Conservation (phyloP, 2,329 filamentous ascomycete genomes). For the Plectosphaerella sp. region DNA sequence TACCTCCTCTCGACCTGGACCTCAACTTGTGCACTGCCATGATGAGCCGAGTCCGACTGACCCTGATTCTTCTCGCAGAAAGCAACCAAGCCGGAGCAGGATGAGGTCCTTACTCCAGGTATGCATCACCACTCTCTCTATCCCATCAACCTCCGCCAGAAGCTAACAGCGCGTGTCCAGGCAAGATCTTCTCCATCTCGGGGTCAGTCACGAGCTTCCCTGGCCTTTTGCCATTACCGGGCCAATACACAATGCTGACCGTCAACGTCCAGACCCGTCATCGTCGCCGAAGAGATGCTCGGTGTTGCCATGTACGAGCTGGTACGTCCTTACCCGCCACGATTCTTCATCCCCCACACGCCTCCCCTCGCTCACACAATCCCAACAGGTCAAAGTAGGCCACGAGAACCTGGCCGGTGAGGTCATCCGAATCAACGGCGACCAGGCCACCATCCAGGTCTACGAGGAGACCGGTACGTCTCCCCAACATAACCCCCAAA, state of each 20-base stretch:
- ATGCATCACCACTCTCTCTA: conserved; percentile 4
- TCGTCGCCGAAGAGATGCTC: conserved; percentile 97
- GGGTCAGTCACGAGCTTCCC: conserved; percentile 43
- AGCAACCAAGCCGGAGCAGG: conserved; percentile 29
- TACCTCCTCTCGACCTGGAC: not conserved
- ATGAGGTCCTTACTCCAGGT: conserved; percentile 32
- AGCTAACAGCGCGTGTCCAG: conserved; percentile 22
- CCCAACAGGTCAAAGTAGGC: conserved; percentile 75
- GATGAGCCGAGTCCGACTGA: conserved; percentile 5
- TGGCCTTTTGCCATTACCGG: conserved; percentile 3
- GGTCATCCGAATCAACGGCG: conserved; percentile 94
- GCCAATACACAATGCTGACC: conserved; percentile 10
- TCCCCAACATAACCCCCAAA: not conserved
- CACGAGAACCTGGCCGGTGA: conserved; percentile 91
- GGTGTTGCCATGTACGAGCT: conserved; percentile 99
- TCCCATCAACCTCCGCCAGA: not conserved
- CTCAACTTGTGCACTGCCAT: not conserved
- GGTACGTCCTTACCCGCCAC: conserved; percentile 45
- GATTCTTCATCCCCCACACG: not conserved
- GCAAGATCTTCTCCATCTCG: conserved; percentile 59
- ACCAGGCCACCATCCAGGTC: conserved; percentile 96
- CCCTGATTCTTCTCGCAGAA: conserved; percentile 18
- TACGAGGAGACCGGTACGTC: conserved; percentile 93
- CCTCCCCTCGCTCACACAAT: conserved; percentile 4
- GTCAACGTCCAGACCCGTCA: conserved; percentile 64